Evolutionary conservation across 306 rosid genomes (phyloP), one percentile per base, ranked within the genome.

Genomic region (Crotalaria pallida): DNA sequence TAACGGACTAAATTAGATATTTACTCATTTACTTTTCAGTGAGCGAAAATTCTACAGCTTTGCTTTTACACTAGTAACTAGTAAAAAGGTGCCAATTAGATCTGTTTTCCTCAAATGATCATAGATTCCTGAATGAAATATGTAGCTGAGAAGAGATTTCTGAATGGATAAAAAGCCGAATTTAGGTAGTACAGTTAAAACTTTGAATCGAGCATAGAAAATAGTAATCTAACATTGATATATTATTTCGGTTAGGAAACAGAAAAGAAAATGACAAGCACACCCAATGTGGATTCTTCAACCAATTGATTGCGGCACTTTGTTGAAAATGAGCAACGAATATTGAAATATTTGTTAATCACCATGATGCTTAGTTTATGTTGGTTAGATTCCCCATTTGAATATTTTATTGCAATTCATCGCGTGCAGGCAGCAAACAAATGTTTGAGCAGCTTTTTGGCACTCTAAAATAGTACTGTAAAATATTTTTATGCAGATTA

Each of bases 281-380:
- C 82, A 33, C 5, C 6, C n/a, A 27, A 71, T n/a, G 43, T 65
- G 21, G 62, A 64, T 64, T 77, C 56, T 47, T 51, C 1, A 1
- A 58, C 69, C 67, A 13, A 45, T 22, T 31, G 7, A 56, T 71
- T 65, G n/a, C 8, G 5, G 11, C 31, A 10, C 40, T 60, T 69
- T 21, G 41, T 77, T 29, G 59, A 41, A 18, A 61, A 58, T 29
- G 4, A 13, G 52, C 3, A 10, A 58, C 16, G 23, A 44, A 16
- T 23, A 0, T 60, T 16, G 7, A 40, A 47, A 44, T 40, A 29
- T n/a, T 16, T 66, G 3, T 12, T 59, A 19, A 47, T 45, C 36
- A 27, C 44, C 58, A 3, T 33, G 3, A 58, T 38, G 29, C 6
- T 45, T 8, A 5, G 17, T 45, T 45, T 36, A 65, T 7, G 26